phyloP scores from a whole-genome alignment of 2,329 filamentous ascomycete species.

The Claviceps digitariae region DNA sequence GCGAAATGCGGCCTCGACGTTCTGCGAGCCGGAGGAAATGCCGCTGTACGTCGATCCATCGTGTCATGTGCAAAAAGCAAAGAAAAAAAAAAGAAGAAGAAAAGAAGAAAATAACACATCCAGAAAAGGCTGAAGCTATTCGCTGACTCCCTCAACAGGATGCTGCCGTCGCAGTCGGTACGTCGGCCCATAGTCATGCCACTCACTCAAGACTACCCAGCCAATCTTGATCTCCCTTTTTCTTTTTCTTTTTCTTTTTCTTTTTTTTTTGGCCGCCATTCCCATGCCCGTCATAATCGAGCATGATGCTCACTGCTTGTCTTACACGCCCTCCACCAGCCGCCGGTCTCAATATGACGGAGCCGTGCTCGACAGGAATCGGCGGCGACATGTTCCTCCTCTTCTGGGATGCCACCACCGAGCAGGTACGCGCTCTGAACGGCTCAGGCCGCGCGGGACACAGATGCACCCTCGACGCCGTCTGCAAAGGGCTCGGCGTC shows the following conservation, averaged over 20 bases:
- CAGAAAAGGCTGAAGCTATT: too few species aligned
- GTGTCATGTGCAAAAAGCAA: background rate
- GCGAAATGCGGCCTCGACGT: conserved; percentile 77
- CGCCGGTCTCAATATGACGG: conserved; percentile 83
- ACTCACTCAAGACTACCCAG: too few species aligned
- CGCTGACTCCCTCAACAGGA: conserved; percentile 42
- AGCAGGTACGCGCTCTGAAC: conserved; percentile 76
- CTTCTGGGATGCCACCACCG: conserved; percentile 73
- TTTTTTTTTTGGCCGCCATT: too few species aligned
- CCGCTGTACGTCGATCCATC: conserved; percentile 52
- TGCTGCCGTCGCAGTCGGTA: conserved; percentile 86
- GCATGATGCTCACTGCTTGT: too few species aligned
- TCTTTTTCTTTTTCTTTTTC: too few species aligned
- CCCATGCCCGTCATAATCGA: too few species aligned
- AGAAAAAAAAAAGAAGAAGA: background rate
- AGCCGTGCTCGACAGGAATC: conserved; percentile 86
- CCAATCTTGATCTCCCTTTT: too few species aligned
- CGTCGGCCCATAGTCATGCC: background rate
- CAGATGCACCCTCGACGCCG: conserved; percentile 53
- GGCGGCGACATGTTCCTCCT: conserved; percentile 96
- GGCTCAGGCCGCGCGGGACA: conserved; percentile 75
- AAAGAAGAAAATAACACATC: too few species aligned
- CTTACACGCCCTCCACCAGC: conserved; percentile 32
- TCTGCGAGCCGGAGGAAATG: conserved; percentile 80
- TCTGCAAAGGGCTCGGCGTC: conserved; percentile 57